These are phyloP conservation scores for Clavaria fumosa DNA, from an alignment of 768 basidiomycete species.

Conservation along the genomic window DNA sequence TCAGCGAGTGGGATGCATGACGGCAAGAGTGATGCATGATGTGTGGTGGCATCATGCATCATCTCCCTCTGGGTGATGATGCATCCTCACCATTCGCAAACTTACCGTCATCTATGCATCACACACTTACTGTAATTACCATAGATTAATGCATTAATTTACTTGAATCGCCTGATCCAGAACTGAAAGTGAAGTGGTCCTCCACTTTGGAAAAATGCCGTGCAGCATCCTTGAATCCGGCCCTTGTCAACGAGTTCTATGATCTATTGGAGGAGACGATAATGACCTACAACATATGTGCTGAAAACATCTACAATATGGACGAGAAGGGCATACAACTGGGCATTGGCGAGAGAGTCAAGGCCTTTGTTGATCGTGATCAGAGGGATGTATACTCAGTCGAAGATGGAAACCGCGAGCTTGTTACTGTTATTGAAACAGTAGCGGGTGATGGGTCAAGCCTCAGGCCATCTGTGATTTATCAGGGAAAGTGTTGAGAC, in stretches of 20 bases:
- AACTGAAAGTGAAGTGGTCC: slow-evolving; percentile 13
- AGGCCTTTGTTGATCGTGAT: slow-evolving; percentile 12
- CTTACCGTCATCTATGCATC: too few species aligned
- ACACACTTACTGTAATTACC: too few species aligned
- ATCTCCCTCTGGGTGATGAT: too few species aligned
- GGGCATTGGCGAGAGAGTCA: slow-evolving; percentile 12
- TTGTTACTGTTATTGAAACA: slow-evolving; percentile 28
- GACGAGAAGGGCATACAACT: slow-evolving; percentile 19
- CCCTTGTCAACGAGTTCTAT: slow-evolving; percentile 17
- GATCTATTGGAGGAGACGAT: slow-evolving; percentile 12
- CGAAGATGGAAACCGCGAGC: slow-evolving; percentile 20
- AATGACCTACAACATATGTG: slow-evolving; percentile 13
- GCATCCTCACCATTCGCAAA: too few species aligned
- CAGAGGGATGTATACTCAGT: slow-evolving; percentile 12
- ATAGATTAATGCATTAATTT: too few species aligned
- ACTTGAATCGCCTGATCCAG: too few species aligned
- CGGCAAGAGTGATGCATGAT: too few species aligned
- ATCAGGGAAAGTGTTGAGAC: slow-evolving; percentile 7
- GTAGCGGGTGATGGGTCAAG: slow-evolving; percentile 21
- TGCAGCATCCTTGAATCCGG: slow-evolving; percentile 20
- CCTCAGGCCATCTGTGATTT: slow-evolving; percentile 4
- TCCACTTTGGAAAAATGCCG: slow-evolving; percentile 6
- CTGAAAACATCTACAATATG: slow-evolving; percentile 20
- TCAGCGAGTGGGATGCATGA: too few species aligned
- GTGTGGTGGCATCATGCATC: too few species aligned